Evolutionary conservation across 345 rosid genomes (phyloP), one percentile per base, ranked within the genome.

Genomic region (Eucalyptus decipiens): DNA sequence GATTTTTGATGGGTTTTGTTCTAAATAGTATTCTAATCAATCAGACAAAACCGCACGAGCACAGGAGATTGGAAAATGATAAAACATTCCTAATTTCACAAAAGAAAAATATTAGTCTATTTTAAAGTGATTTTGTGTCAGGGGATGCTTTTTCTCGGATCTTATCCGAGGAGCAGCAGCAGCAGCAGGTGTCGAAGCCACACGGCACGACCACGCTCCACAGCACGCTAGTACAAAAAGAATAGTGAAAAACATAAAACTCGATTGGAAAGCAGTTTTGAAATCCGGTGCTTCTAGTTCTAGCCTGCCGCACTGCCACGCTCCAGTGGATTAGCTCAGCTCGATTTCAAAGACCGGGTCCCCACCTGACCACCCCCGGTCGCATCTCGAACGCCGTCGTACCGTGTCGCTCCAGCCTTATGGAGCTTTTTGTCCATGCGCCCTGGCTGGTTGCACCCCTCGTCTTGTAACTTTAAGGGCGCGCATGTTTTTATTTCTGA

Each of bases 301-400:
- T 90, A 92, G 91, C 91, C 93, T 37, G 37, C 94, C 90, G 93
- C 93, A 88, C 37, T 89, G 90, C 95, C 95, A 89, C 91, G 60
- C 87, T 54, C 6, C 7, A 32, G 83, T 1, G 8, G 47, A 37
- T 15, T 26, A 19, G 83, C 83, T 76, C 81, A 5, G 45, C 45
- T 72, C 45, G 26, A 72, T 17, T 16, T 32, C 42, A 3, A 67
- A 34, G 80, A 34, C 10, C 11, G 40, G 40, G 5, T 8, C 62
- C 69, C 67, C 8, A 60, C 67, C 32, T 9, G 6, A 3, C 7
- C 15, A n/a, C 14, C 30, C 54, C 9, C 4, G 24, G 24, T 52
- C 80, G 42, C 80, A 17, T 9, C 80, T 32, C 23, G 37, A n/a
- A 69, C 80, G 42, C 9, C 42, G 7, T 32, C 80, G 80, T 17